Evolutionary conservation across 805 yeast species (phyloP), one percentile per base, ranked within the genome.

Genomic region (Candida wancherniae): DNA sequence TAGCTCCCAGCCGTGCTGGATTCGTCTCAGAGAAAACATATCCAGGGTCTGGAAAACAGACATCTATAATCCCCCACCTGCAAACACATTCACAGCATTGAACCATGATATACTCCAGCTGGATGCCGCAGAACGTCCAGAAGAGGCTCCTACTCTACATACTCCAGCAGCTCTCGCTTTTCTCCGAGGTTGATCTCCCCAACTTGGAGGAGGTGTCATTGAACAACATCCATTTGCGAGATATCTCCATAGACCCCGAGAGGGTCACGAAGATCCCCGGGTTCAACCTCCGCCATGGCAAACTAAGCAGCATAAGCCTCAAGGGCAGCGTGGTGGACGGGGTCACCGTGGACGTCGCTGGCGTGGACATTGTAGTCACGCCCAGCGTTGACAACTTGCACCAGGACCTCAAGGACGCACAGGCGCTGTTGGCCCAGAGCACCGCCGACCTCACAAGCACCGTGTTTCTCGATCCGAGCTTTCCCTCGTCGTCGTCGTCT

Each of bases 61-160:
- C n/a, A n/a, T n/a, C n/a, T n/a, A n/a, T n/a, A n/a, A n/a, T n/a
- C n/a, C n/a, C n/a, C n/a, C n/a, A n/a, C n/a, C n/a, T n/a, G n/a
- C n/a, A n/a, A n/a, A n/a, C n/a, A n/a, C n/a, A n/a, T n/a, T n/a
- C n/a, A n/a, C n/a, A n/a, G n/a, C n/a, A n/a, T n/a, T n/a, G n/a
- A n/a, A n/a, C n/a, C n/a, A n/a, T n/a, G n/a, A 44, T 44, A 46
- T 42, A 39, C 26, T 34, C 41, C 32, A 34, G 23, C 22, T 85
- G 95, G 94, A 70, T 84, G 55, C 90, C 94, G 5, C 90, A 80
- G 53, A 84, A 82, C 56, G 67, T 88, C 24, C 95, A 87, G 49
- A 82, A 84, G 58, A 67, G 94, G 45, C 71, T 87, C 22, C 71
- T 88, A 24, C 75, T 83, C 24, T 86, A 85, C 55, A 75, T 87